Evolutionary conservation across 345 rosid species (phyloP).

Genomic region (Turnera subulata): DNA sequence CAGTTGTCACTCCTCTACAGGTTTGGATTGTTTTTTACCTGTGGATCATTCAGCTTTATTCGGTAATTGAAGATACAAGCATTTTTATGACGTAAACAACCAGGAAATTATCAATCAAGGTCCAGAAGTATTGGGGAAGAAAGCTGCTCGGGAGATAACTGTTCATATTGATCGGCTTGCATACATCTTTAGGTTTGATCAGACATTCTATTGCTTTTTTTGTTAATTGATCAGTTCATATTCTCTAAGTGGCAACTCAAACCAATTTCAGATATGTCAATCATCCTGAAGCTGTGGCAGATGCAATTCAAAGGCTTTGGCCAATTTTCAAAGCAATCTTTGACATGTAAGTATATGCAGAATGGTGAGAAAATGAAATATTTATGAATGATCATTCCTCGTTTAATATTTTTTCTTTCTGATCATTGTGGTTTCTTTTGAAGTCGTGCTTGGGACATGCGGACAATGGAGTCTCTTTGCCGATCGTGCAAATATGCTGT

Average conservation of each 20-base stretch:
- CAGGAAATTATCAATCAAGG: conserved; percentile 79
- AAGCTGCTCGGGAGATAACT: conserved; percentile 83
- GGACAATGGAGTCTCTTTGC: conserved; percentile 98
- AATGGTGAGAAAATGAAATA: conserved; percentile 4
- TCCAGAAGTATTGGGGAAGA: conserved; percentile 75
- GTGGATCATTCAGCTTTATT: background rate
- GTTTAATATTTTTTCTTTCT: conserved; percentile 15
- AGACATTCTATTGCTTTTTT: conserved; percentile 9
- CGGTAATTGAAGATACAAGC: conserved; percentile 15
- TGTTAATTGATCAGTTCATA: conserved; percentile 6
- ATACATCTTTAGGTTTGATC: conserved; percentile 79
- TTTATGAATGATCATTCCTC: conserved; percentile 6
- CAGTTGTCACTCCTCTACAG: conserved; percentile 85
- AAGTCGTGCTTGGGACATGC: conserved; percentile 99
- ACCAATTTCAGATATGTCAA: conserved; percentile 68
- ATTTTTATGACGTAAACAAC: conserved; percentile 15
- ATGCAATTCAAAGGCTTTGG: conserved; percentile 88
- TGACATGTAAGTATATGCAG: conserved; percentile 62
- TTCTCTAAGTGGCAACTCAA: conserved; percentile 18
- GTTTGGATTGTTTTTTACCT: conserved; percentile 35
- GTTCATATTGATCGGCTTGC: conserved; percentile 97
- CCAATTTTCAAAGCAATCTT: conserved; percentile 84
- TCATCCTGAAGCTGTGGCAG: conserved; percentile 97
- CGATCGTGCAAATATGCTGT: conserved; percentile 99
- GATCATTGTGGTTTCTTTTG: conserved; percentile 26